phyloP scores from a whole-genome alignment of 129 eudicot genomes.

The Tagetes patula region DNA sequence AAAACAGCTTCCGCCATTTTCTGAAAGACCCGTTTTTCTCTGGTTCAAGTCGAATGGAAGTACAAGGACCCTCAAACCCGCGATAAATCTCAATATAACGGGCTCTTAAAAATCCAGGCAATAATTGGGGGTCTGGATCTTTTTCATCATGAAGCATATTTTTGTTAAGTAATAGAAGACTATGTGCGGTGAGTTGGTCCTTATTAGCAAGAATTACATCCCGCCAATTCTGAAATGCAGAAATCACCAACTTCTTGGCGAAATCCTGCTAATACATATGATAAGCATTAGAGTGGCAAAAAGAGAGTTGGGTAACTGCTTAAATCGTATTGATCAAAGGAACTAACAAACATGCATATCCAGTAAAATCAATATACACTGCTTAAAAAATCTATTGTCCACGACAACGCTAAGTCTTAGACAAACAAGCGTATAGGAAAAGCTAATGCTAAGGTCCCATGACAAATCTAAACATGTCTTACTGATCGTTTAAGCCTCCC shows the following conservation, averaged over 20 bases:
- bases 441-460: no score
- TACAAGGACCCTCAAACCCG: constrained; percentile 18
- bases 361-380: no score
- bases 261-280: constrained; percentile 41
- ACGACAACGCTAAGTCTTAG: no score
- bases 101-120: constrained; percentile 7
- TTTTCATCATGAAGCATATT: constrained; percentile 15
- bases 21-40: constrained; percentile 7
- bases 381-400: no score
- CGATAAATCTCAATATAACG: constrained; percentile 16
- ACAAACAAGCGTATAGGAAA: no score
- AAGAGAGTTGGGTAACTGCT: not conserved
- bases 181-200: constrained; percentile 15
- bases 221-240: constrained; percentile 46
- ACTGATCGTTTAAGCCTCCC: not conserved
- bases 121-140: constrained; percentile 8
- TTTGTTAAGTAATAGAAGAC: constrained; percentile 2
- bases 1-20: constrained; percentile 34
- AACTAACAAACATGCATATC: no score
- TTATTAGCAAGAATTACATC: constrained; percentile 35
- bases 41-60: constrained; percentile 12
- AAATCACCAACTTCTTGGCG: constrained; percentile 37
- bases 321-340: not conserved
- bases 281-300: not conserved
- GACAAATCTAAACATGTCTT: no score